Evolutionary conservation across 331 rosid genomes (phyloP).

Genomic region (Quercus tomentella): DNA sequence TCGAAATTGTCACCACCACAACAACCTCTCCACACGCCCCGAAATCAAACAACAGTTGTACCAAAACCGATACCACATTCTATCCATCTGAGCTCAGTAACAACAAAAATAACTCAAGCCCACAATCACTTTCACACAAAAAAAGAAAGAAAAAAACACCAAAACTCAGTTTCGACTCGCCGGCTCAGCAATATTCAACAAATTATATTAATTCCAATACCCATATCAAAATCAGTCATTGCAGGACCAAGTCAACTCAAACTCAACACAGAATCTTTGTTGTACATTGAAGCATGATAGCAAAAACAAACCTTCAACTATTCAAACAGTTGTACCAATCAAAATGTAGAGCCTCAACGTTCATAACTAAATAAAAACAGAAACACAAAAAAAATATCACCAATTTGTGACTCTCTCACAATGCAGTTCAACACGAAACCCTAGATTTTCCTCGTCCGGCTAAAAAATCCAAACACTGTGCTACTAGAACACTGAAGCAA

Average conservation of each 20-base stretch:
- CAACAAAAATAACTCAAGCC: not conserved
- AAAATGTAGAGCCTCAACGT: slow-evolving; percentile 19
- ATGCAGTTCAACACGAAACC: slow-evolving; percentile 19
- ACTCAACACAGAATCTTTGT: slow-evolving; percentile 19
- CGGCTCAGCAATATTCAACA: slow-evolving; percentile 2
- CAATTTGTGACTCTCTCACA: slow-evolving; percentile 9
- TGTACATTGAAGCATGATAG: slow-evolving; percentile 7
- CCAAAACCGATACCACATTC: slow-evolving; percentile 1
- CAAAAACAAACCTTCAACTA: slow-evolving; percentile 13
- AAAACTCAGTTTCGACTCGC: not conserved
- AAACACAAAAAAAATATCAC: not conserved
- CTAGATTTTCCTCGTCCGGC: slow-evolving; percentile 21
- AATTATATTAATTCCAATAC: slow-evolving; percentile 12
- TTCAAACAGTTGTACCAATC: slow-evolving; percentile 17
- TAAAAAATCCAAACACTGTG: not conserved
- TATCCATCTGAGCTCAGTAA: not conserved
- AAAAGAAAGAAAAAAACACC: not conserved
- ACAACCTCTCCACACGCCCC: slow-evolving; percentile 17
- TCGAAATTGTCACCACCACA: slow-evolving; percentile 3
- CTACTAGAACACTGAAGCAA: not conserved
- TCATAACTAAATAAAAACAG: slow-evolving; percentile 10
- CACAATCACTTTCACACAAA: slow-evolving; percentile 10
- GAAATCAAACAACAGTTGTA: slow-evolving; percentile 2
- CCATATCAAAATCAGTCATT: slow-evolving; percentile 8
- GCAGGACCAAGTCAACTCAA: slow-evolving; percentile 37